A percentile compares a stretch with the other conserved stretches of the same genome.
phyloP scores from a whole-genome alignment of 495 filamentous ascomycete species.

The Aspergillus ellipticus region DNA sequence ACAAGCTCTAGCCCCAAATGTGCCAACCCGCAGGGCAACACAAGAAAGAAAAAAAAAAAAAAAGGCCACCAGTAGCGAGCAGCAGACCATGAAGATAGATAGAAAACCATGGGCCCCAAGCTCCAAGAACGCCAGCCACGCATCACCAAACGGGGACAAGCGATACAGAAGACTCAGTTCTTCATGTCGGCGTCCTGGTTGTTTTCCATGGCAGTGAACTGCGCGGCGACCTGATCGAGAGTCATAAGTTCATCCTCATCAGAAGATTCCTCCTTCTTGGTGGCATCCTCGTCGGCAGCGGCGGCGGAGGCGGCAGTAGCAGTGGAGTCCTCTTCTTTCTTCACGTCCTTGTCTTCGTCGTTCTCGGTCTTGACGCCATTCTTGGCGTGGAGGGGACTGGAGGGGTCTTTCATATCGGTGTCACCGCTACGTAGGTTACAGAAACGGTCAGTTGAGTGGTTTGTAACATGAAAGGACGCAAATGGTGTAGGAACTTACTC shows the following conservation, averaged over 20 bases:
- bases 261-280: slow-evolving; percentile 3
- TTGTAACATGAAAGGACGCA: not conserved
- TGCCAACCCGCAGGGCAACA: too few species aligned
- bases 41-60: too few species aligned
- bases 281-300: not conserved
- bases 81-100: too few species aligned
- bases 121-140: too few species aligned
- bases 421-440: not conserved
- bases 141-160: too few species aligned
- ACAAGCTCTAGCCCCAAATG: too few species aligned
- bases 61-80: too few species aligned
- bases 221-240: not conserved
- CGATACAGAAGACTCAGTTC: too few species aligned
- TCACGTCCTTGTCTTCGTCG: not conserved
- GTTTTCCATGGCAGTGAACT: slow-evolving; percentile 7
- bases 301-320: too few species aligned
- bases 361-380: not conserved
- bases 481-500: slow-evolving; percentile 10
- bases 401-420: not conserved
- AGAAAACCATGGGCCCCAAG: too few species aligned
- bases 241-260: not conserved
- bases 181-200: not conserved
- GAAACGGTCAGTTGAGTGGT: not conserved
- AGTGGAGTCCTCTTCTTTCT: not conserved
- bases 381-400: not conserved